phyloP scores from a whole-genome alignment of 2,329 filamentous ascomycete genomes.

The Didymella exigua region DNA sequence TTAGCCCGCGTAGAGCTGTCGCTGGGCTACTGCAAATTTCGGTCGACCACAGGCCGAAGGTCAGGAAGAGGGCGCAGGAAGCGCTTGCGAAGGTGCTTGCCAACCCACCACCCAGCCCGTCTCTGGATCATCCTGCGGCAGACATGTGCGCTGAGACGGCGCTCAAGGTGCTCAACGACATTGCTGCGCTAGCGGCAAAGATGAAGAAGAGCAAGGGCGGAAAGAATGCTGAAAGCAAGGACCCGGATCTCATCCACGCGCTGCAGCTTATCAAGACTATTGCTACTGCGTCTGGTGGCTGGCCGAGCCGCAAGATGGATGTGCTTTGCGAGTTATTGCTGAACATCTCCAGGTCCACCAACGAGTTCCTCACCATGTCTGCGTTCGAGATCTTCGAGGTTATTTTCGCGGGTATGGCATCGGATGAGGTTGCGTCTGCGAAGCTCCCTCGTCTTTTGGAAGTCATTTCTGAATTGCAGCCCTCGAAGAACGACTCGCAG shows the following conservation, averaged over 20 bases:
- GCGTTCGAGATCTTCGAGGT: conserved; percentile 97
- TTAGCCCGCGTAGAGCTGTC: conserved; percentile 84
- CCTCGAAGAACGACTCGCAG: conserved; percentile 91
- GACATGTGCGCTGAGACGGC: conserved; percentile 96
- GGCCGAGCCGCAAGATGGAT: conserved; percentile 97
- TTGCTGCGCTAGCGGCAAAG: conserved; percentile 74
- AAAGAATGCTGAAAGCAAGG: conserved; percentile 65
- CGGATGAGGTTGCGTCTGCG: conserved; percentile 79
- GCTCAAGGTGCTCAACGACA: conserved; percentile 76
- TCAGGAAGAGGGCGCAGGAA: conserved; percentile 90
- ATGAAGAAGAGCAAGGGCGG: conserved; percentile 65
- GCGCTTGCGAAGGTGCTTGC: conserved; percentile 82
- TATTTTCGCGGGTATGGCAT: conserved; percentile 87
- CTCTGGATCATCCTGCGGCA: conserved; percentile 89
- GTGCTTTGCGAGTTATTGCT: conserved; percentile 86
- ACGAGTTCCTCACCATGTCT: conserved; percentile 95
- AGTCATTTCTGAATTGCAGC: conserved; percentile 88
- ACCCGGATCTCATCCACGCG: conserved; percentile 87
- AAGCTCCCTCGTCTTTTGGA: conserved; percentile 90
- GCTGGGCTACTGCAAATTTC: conserved; percentile 84
- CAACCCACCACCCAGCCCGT: conserved; percentile 86
- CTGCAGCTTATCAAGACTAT: conserved; percentile 91
- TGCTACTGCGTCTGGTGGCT: conserved; percentile 84
- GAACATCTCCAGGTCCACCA: conserved; percentile 85
- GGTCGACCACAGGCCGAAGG: conserved; percentile 87